Evolutionary conservation across 495 filamentous ascomycete genomes (phyloP).

Genomic region (Elasticomyces elasticus): DNA sequence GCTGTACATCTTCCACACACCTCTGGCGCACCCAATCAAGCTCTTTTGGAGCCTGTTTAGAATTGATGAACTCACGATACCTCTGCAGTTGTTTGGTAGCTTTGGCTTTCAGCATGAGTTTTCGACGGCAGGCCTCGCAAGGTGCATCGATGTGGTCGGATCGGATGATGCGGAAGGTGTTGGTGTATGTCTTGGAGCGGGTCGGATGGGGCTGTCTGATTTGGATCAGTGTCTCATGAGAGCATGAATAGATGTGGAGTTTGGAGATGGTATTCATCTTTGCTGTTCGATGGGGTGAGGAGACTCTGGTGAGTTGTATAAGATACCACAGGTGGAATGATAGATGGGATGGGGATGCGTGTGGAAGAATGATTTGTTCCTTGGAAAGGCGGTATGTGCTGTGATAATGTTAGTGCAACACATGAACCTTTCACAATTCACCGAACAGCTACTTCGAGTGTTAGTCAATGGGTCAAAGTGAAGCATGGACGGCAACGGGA

Average conservation of each 20-base stretch:
- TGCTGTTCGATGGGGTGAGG: neutral
- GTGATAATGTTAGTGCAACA: too few species aligned
- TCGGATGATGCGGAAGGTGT: neutral
- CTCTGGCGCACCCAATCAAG: neutral
- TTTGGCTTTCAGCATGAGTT: neutral
- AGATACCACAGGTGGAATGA: too few species aligned
- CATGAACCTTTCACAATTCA: too few species aligned
- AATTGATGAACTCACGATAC: too few species aligned
- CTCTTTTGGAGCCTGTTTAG: too few species aligned
- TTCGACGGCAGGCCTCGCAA: neutral
- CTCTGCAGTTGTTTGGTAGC: neutral
- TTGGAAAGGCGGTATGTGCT: too few species aligned
- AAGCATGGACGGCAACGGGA: too few species aligned
- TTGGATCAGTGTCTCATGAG: neutral
- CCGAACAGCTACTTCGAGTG: too few species aligned
- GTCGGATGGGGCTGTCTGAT: neutral
- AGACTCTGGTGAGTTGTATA: too few species aligned
- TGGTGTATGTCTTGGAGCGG: neutral
- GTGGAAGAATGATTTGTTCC: too few species aligned
- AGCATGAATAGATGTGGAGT: neutral
- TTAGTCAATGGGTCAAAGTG: too few species aligned
- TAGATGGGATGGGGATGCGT: too few species aligned
- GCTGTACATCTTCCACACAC: neutral
- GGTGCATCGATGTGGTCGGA: neutral
- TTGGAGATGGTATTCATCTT: neutral